A percentile compares a stretch with the other conserved stretches of the same genome.
Conservation (phyloP, 1,284 basidiomycete species). For the Afroboletus lepidellus region DNA sequence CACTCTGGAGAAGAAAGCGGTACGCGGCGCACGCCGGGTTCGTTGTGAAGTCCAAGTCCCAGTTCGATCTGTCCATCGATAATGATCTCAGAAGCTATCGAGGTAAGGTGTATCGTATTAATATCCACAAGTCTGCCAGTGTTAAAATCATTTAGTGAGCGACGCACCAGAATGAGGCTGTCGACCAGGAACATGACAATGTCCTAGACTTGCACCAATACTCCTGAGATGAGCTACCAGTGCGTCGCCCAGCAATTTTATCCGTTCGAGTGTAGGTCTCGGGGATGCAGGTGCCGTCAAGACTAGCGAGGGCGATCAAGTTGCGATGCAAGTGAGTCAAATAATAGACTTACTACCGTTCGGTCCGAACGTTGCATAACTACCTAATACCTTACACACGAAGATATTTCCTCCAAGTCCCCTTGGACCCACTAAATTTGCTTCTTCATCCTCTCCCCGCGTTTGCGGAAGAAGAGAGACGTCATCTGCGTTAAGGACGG, state of each 20-base stretch:
- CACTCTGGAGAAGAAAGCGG: conserved; percentile 30
- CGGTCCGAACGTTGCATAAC: conserved; percentile 48
- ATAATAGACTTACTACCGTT: conserved; percentile 14
- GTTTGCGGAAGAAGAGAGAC: conserved; percentile 46
- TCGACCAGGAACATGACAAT: conserved; percentile 57
- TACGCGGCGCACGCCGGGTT: conserved; percentile 48
- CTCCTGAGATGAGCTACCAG: conserved; percentile 47
- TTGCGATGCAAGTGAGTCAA: background rate
- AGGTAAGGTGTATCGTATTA: no score
- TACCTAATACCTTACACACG: conserved; percentile 68
- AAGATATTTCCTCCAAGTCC: conserved; percentile 66
- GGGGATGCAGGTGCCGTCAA: background rate
- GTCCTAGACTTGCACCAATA: conserved; percentile 52
- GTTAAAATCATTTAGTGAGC: no score
- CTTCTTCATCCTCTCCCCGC: conserved; percentile 15
- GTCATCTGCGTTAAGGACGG: conserved; percentile 68
- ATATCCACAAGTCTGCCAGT: conserved; percentile 30
- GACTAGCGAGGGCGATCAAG: conserved; percentile 1
- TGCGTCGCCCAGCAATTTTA: conserved; percentile 46
- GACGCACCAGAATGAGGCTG: conserved; percentile 15
- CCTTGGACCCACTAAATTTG: conserved; percentile 47
- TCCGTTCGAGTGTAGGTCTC: conserved; percentile 11
- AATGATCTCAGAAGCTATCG: conserved; percentile 13
- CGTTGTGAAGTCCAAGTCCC: conserved; percentile 58
- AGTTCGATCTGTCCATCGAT: conserved; percentile 37